Evolutionary conservation across 192 early-diverging fungal species (phyloP), one percentile per base, ranked within the genome.

Genomic region (Backusella morwellensis): DNA sequence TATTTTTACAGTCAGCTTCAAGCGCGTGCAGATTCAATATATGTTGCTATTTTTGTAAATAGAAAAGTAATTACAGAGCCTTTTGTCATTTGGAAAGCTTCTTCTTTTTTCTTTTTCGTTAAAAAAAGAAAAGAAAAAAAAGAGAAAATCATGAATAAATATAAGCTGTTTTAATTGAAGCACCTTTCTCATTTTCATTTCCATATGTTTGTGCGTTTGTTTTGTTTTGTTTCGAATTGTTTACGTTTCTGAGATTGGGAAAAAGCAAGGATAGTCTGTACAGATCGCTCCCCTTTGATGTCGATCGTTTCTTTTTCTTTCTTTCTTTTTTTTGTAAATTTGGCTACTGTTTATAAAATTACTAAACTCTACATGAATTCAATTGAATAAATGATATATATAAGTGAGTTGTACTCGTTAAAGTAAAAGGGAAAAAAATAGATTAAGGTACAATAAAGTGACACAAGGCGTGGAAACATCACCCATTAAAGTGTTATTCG

Each of bases 141-240:
- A 63, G 7, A 9, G 19, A 17, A 19, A 56, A 56, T 21, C n/a
- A 54, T 21, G 12, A 8, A 40, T 40, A 40, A 40, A 40, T 40
- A 40, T 40, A 40, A 54, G 23, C 6, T 54, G n/a, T 0, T 21
- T 56, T 26, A 26, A 23, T 26, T 59, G 56, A 26, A 26, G 12
- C 23, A 26, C 56, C 11, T 63, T 26, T 26, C 12, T 12, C 21
- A 23, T 59, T 23, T 59, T 59, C 23, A 11, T 26, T 63, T 29
- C 12, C 56, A 29, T 29, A 29, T 29, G 56, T 29, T 63, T 59
- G 54, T 59, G 54, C 54, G 54, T 59, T 59, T 59, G 54, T 54
- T 52, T 52, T 54, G 17, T 59, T 59, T 63, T 63, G 56, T 63
- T 63, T 63, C 56, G 23, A 63, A 63, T 63, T 63, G 56, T 63